phyloP scores from a whole-genome alignment of 1,139 yeast species.

The Pichia sp. region DNA sequence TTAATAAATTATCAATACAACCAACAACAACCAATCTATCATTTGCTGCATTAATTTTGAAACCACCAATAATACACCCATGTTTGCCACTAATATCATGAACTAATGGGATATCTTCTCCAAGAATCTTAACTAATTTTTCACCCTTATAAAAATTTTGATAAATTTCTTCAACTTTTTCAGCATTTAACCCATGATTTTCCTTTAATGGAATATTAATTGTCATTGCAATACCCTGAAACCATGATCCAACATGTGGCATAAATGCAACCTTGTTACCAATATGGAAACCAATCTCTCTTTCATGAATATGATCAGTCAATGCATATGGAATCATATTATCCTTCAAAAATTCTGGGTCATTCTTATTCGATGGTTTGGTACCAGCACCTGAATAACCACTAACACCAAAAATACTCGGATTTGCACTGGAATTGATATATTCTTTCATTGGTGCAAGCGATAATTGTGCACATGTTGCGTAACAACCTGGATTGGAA shows the following conservation, averaged over 20 bases:
- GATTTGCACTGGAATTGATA: conserved; percentile 46
- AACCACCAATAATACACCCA: conserved; percentile 92
- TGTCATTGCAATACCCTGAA: conserved; percentile 94
- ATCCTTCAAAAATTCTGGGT: conserved; percentile 61
- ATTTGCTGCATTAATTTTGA: conserved; percentile 82
- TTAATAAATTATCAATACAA: conserved; percentile 87
- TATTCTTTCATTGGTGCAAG: conserved; percentile 73
- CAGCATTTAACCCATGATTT: conserved; percentile 51
- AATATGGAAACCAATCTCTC: conserved; percentile 76
- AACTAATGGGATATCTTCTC: conserved; percentile 90
- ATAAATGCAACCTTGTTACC: conserved; percentile 79
- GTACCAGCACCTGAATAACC: conserved; percentile 99
- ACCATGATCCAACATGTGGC: conserved; percentile 99
- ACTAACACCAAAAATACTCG: conserved; percentile 88
- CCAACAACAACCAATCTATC: conserved; percentile 92
- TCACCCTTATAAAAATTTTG: conserved; percentile 88
- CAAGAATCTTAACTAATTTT: conserved; percentile 72
- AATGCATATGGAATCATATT: conserved; percentile 92
- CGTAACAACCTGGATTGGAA: conserved; percentile 97
- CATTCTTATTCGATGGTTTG: conserved; percentile 95
- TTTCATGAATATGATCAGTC: conserved; percentile 95
- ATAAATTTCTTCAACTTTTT: conserved; percentile 79
- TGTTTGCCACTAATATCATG: conserved; percentile 89
- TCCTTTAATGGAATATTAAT: conserved; percentile 80
- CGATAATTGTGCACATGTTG: conserved; percentile 94